These are phyloP conservation scores for Ogataea populi-albae DNA, from an alignment of 805 yeast species.

Conservation along the genomic window DNA sequence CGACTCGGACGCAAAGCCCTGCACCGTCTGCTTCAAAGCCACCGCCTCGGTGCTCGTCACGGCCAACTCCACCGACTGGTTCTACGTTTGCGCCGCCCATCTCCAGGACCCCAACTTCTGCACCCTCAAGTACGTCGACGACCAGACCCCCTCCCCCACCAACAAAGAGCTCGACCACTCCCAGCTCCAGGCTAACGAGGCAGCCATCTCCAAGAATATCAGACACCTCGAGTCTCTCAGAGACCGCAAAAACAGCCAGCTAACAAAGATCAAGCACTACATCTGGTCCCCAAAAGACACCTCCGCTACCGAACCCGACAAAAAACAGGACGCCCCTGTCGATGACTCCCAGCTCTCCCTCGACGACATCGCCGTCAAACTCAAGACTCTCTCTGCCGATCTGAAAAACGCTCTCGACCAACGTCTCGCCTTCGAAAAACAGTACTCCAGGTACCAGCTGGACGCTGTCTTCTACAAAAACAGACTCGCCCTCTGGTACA, in stretches of 20 bases:
- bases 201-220: slow-evolving; percentile 32
- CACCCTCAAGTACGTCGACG: slow-evolving; percentile 34
- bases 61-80: slow-evolving; percentile 44
- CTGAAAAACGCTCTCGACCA: slow-evolving; percentile 6
- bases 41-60: slow-evolving; percentile 45
- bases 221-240: slow-evolving; percentile 33
- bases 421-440: slow-evolving; percentile 23
- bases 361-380: slow-evolving; percentile 7
- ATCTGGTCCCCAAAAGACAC: slow-evolving; percentile 17
- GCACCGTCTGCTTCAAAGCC: slow-evolving; percentile 51
- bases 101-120: slow-evolving; percentile 46
- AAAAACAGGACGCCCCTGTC: background rate
- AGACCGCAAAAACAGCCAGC: slow-evolving; percentile 22
- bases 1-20: slow-evolving; percentile 40
- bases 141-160: slow-evolving; percentile 10
- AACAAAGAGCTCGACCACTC: slow-evolving; percentile 21
- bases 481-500: slow-evolving; percentile 37
- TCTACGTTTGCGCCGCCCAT: slow-evolving; percentile 50
- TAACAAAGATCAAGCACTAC: slow-evolving; percentile 25
- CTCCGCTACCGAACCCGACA: slow-evolving; percentile 5
- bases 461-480: slow-evolving; percentile 40
- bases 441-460: slow-evolving; percentile 39
- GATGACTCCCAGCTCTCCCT: slow-evolving; percentile 9
- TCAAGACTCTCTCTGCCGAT: slow-evolving; percentile 10
- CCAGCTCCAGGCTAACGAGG: slow-evolving; percentile 24